phyloP scores from a whole-genome alignment of 2,329 filamentous ascomycete species.

The Epichloe sp. region DNA sequence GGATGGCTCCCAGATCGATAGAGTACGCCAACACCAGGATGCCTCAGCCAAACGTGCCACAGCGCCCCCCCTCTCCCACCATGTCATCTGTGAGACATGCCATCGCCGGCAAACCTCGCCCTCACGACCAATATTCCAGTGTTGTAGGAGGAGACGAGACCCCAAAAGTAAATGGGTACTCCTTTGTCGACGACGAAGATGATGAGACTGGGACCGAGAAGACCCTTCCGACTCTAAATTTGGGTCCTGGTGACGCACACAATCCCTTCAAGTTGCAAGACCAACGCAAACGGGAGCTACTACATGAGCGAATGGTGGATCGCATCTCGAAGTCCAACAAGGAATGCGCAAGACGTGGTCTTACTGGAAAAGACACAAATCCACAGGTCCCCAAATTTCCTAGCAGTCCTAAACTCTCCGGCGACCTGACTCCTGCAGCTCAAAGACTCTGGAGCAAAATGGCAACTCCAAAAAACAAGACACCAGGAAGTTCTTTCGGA shows the following conservation, averaged over 20 bases:
- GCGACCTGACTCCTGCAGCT: conserved; percentile 59
- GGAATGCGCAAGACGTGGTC: conserved; percentile 42
- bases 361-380: conserved; percentile 43
- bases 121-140: conserved; percentile 46
- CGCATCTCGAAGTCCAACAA: conserved; percentile 62
- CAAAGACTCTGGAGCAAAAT: conserved; percentile 54
- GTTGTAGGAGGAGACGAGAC: conserved; percentile 56
- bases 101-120: conserved; percentile 58
- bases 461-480: conserved; percentile 28
- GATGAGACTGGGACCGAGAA: conserved; percentile 22
- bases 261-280: conserved; percentile 74
- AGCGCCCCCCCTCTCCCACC: conserved; percentile 62
- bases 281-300: conserved; percentile 60
- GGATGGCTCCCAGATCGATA: conserved; percentile 63
- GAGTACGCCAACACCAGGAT: conserved; percentile 76
- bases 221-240: conserved; percentile 33
- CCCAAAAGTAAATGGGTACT: conserved; percentile 82
- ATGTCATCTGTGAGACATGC: conserved; percentile 75
- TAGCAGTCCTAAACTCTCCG: conserved; percentile 46
- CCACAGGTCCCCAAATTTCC: conserved; percentile 59
- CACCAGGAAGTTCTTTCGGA: conserved; percentile 20
- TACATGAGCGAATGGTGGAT: conserved; percentile 82
- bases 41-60: conserved; percentile 32
- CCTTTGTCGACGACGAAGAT: conserved; percentile 78
- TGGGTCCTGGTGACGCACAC: conserved; percentile 46